Evolutionary conservation across 768 basidiomycete genomes (phyloP).

Genomic region (Suillus luteus): DNA sequence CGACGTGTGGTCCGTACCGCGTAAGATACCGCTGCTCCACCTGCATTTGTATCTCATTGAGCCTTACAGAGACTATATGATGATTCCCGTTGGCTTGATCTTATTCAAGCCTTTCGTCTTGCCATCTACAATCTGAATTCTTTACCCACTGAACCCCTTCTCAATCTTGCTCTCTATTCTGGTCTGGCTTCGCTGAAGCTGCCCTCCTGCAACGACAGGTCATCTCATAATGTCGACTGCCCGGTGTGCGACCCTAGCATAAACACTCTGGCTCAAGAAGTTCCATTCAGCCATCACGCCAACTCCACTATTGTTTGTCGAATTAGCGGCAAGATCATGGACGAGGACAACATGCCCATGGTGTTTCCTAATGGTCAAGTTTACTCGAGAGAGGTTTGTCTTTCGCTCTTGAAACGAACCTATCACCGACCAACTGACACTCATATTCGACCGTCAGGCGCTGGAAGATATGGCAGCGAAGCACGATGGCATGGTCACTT

Average conservation of each 20-base stretch:
- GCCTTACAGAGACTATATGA: slow-evolving; percentile 77
- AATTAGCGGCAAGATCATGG: slow-evolving; percentile 92
- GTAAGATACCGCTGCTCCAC: slow-evolving; percentile 41
- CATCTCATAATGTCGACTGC: slow-evolving; percentile 79
- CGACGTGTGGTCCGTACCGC: slow-evolving; percentile 77
- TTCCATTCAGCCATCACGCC: slow-evolving; percentile 90
- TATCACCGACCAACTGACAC: slow-evolving; percentile 9
- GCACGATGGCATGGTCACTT: slow-evolving; percentile 79
- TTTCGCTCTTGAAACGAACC: not conserved
- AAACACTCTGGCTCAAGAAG: slow-evolving; percentile 76
- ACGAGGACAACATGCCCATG: slow-evolving; percentile 91
- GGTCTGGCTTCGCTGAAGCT: slow-evolving; percentile 90
- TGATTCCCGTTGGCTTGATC: slow-evolving; percentile 68
- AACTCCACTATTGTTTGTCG: slow-evolving; percentile 95
- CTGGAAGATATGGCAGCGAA: slow-evolving; percentile 85
- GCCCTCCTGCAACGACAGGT: slow-evolving; percentile 72
- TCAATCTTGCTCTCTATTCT: slow-evolving; percentile 87
- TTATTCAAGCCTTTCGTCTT: slow-evolving; percentile 78
- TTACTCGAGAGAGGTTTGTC: slow-evolving; percentile 85
- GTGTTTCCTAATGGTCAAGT: slow-evolving; percentile 90
- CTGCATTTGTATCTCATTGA: slow-evolving; percentile 10
- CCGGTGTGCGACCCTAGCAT: slow-evolving; percentile 86
- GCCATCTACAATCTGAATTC: slow-evolving; percentile 88
- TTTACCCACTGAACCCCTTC: slow-evolving; percentile 82
- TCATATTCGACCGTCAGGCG: slow-evolving; percentile 50